phyloP scores from a whole-genome alignment of 2,329 filamentous ascomycete species.

The Verticillium dahliae region DNA sequence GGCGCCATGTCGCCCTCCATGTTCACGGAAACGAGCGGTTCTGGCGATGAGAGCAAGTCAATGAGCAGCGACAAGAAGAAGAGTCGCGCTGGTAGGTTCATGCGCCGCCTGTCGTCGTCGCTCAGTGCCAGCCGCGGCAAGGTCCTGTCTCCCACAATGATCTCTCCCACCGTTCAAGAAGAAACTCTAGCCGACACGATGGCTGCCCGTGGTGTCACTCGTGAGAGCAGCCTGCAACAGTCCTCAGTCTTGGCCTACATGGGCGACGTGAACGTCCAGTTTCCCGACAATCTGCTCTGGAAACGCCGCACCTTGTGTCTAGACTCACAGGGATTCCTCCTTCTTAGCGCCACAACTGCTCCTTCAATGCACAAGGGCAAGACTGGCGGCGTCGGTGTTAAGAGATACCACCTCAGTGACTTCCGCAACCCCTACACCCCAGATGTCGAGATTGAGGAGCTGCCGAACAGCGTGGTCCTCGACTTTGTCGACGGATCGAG shows the following conservation, averaged over 20 bases:
- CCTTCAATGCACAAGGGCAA: constrained; percentile 43
- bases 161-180: constrained; percentile 45
- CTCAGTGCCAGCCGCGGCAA: constrained; percentile 38
- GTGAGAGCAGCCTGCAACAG: constrained; percentile 17
- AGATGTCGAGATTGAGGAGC: constrained; percentile 85
- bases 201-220: not conserved
- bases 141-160: constrained; percentile 30
- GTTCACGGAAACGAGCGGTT: constrained; percentile 36
- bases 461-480: constrained; percentile 73
- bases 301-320: constrained; percentile 86
- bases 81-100: constrained; percentile 49
- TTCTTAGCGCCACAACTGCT: constrained; percentile 58
- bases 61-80: constrained; percentile 36
- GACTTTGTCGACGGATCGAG: constrained; percentile 56
- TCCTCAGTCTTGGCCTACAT: constrained; percentile 57
- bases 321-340: constrained; percentile 75
- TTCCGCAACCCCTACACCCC: constrained; percentile 75
- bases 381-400: constrained; percentile 45
- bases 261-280: constrained; percentile 93
- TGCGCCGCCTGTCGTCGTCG: constrained; percentile 51
- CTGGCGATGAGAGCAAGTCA: constrained; percentile 39
- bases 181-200: constrained; percentile 30
- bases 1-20: constrained; percentile 30
- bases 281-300: constrained; percentile 93
- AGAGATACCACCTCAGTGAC: constrained; percentile 80